Conservation (phyloP, 2,329 filamentous ascomycete species). For the Fusarium aywerte region DNA sequence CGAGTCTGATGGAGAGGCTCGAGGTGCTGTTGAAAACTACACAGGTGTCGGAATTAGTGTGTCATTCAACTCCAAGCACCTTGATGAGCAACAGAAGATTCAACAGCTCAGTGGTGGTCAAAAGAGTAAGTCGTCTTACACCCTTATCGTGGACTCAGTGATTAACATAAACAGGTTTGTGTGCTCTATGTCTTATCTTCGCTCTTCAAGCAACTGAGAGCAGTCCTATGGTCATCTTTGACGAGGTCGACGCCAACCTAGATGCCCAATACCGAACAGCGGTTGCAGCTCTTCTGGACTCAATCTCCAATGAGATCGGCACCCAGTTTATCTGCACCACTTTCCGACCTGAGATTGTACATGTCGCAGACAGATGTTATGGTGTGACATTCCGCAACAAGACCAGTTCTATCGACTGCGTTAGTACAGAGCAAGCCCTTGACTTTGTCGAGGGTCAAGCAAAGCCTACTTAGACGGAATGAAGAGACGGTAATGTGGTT, state of each 20-base stretch:
- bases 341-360: constrained; percentile 95
- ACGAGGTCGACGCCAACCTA: constrained; percentile 98
- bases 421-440: constrained; percentile 85
- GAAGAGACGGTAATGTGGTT: not conserved
- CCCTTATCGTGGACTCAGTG: not conserved
- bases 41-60: constrained; percentile 96
- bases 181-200: constrained; percentile 96
- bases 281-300: constrained; percentile 87
- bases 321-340: constrained; percentile 98
- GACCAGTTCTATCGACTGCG: constrained; percentile 92
- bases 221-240: constrained; percentile 98
- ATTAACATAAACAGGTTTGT: constrained; percentile 71
- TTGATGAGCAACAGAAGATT: constrained; percentile 96
- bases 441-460: constrained; percentile 92
- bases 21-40: constrained; percentile 89
- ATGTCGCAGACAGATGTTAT: constrained; percentile 97
- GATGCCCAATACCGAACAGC: constrained; percentile 98
- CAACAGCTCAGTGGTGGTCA: constrained; percentile 97
- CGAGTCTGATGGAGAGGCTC: constrained; percentile 75
- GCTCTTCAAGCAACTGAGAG: constrained; percentile 98
- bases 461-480: constrained; percentile 47
- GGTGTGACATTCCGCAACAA: constrained; percentile 95
- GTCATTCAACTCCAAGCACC: constrained; percentile 96
- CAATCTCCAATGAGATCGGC: constrained; percentile 74
- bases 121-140: constrained; percentile 76